These are phyloP conservation scores for Apophysomyces sp. DNA, from an alignment of 371 early-diverging fungal genomes.

Conservation along the genomic window DNA sequence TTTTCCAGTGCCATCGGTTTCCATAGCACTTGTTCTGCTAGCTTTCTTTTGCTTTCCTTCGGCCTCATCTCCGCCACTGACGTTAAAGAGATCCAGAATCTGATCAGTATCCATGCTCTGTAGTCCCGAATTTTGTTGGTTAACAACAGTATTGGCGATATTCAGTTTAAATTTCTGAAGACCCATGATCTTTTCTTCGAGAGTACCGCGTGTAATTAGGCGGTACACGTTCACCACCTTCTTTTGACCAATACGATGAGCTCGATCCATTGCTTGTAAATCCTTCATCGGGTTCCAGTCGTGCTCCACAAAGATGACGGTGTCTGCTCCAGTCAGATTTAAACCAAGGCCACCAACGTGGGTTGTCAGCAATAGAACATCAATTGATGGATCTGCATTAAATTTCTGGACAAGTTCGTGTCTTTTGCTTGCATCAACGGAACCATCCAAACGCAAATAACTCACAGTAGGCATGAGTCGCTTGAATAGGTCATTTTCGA, in stretches of 20 bases:
- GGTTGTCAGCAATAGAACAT: conserved; percentile 95
- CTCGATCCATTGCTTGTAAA: conserved; percentile 98
- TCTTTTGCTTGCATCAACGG: conserved; percentile 81
- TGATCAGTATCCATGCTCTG: conserved; percentile 94
- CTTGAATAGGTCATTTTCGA: conserved; percentile 89
- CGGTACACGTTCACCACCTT: conserved; percentile 97
- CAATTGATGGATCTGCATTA: conserved; percentile 96
- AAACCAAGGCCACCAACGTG: conserved; percentile 99
- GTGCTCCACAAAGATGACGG: conserved; percentile 99
- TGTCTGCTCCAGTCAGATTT: conserved; percentile 99
- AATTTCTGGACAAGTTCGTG: conserved; percentile 93
- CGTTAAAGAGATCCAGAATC: conserved; percentile 89
- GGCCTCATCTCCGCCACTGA: conserved; percentile 44
- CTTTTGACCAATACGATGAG: conserved; percentile 97
- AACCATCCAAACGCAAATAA: conserved; percentile 97
- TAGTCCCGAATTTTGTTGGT: conserved; percentile 95
- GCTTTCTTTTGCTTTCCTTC: conserved; percentile 34
- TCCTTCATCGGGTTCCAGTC: conserved; percentile 99
- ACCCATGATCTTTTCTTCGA: conserved; percentile 97
- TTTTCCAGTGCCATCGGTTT: conserved; percentile 26
- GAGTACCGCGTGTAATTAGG: conserved; percentile 85
- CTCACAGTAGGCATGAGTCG: conserved; percentile 85
- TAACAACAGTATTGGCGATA: conserved; percentile 97
- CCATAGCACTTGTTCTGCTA: not conserved
- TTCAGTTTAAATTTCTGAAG: conserved; percentile 99